Conservation (phyloP, 345 rosid genomes). For the Acer saccharum region DNA sequence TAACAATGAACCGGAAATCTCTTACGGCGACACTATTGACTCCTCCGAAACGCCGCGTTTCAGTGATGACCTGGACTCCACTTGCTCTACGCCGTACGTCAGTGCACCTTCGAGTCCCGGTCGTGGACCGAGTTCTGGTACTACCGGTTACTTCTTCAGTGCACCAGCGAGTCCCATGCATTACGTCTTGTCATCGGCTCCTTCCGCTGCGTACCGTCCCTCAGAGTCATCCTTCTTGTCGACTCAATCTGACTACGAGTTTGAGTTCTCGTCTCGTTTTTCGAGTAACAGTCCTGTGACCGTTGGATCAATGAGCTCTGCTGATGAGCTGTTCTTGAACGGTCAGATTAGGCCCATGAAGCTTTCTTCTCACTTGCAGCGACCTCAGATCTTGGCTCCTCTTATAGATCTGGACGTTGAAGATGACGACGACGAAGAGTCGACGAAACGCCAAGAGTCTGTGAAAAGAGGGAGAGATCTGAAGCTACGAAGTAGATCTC, state of each 20-base stretch:
- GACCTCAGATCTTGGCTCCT: conserved; percentile 32
- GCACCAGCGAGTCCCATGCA: conserved; percentile 39
- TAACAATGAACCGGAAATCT: not conserved
- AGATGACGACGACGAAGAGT: conserved; percentile 12
- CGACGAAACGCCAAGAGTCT: conserved; percentile 2
- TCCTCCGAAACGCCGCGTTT: conserved; percentile 23
- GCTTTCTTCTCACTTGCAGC: conserved; percentile 33
- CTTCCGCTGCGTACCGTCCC: conserved; percentile 18
- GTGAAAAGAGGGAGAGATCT: conserved; percentile 34
- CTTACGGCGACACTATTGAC: not conserved
- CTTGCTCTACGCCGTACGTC: conserved; percentile 52
- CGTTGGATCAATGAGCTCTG: conserved; percentile 39
- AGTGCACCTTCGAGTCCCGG: conserved; percentile 59
- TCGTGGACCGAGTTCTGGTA: conserved; percentile 21
- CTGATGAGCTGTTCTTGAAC: conserved; percentile 51
- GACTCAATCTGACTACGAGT: conserved; percentile 18
- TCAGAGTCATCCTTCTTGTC: conserved; percentile 19
- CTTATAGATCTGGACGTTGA: conserved; percentile 21
- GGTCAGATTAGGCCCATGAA: conserved; percentile 54
- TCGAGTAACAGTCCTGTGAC: conserved; percentile 20
- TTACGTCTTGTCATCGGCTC: conserved; percentile 22
- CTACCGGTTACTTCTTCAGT: conserved; percentile 31
- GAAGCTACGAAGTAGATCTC: conserved; percentile 27
- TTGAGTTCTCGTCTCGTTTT: conserved; percentile 41
- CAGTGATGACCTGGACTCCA: conserved; percentile 40